These are phyloP conservation scores for Cryptococcus hybrid DNA, from an alignment of 1,284 basidiomycete species.

Conservation along the genomic window DNA sequence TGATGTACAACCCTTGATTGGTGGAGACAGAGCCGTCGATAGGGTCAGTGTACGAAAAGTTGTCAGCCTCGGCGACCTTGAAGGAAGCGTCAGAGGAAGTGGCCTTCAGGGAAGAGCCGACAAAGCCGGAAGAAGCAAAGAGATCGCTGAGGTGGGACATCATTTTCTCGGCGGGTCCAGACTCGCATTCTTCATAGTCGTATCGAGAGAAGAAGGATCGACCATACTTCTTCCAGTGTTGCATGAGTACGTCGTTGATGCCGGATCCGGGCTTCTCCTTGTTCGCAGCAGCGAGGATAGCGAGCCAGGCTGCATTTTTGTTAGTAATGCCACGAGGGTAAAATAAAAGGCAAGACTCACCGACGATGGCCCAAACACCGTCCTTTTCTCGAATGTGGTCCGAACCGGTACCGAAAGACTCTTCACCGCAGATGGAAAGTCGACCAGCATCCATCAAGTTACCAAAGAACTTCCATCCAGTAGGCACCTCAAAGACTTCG, in stretches of 20 bases:
- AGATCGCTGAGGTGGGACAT: conserved; percentile 73
- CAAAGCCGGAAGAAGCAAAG: conserved; percentile 66
- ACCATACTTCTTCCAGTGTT: conserved; percentile 89
- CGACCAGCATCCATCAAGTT: conserved; percentile 99
- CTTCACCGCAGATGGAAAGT: conserved; percentile 96
- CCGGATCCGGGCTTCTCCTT: conserved; percentile 71
- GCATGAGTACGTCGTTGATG: conserved; percentile 83
- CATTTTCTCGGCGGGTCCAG: conserved; percentile 81
- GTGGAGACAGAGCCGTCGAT: conserved; percentile 90
- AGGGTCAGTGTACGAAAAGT: conserved; percentile 97
- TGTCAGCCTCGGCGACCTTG: conserved; percentile 72
- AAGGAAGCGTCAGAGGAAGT: conserved; percentile 68
- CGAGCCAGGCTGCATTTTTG: conserved; percentile 75
- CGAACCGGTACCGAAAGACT: conserved; percentile 98
- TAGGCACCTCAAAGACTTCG: conserved; percentile 95
- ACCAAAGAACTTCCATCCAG: conserved; percentile 99
- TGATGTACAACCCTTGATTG: conserved; percentile 94
- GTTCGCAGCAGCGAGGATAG: conserved; percentile 93
- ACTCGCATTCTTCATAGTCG: conserved; percentile 97
- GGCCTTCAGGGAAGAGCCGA: conserved; percentile 65
- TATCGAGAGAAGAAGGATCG: conserved; percentile 98
- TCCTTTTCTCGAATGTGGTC: conserved; percentile 99
- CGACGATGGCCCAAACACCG: conserved; percentile 94
- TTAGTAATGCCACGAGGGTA: not conserved
- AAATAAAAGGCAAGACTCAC: conserved; percentile 51